Evolutionary conservation across 2,329 filamentous ascomycete species (phyloP).

Genomic region (Fonsecaea pedrosoi): DNA sequence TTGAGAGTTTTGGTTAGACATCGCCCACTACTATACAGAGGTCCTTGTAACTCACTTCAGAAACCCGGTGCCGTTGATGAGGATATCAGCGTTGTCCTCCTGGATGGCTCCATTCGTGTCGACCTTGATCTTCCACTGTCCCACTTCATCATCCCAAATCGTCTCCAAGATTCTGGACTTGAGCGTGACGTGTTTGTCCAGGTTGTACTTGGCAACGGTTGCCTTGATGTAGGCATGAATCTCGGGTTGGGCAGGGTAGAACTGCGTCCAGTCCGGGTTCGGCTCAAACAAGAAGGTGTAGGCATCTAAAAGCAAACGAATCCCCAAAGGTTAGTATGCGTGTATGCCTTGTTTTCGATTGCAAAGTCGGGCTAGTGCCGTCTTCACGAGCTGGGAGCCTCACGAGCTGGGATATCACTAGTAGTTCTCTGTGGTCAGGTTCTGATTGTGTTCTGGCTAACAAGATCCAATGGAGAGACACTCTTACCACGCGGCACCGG

Average conservation of each 20-base stretch:
- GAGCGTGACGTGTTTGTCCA: conserved; percentile 41
- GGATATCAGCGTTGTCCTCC: conserved; percentile 33
- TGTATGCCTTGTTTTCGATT: conserved; percentile 6
- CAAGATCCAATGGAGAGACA: conserved; percentile 13
- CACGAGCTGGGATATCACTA: conserved; percentile 48
- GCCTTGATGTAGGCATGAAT: conserved; percentile 42
- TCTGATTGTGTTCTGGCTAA: conserved; percentile 16
- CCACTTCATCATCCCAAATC: conserved; percentile 42
- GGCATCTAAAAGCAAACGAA: conserved; percentile 30
- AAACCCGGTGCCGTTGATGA: conserved; percentile 42
- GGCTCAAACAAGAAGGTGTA: conserved; percentile 48
- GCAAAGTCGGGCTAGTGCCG: neutral
- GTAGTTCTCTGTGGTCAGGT: conserved; percentile 13
- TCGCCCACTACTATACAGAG: conserved; percentile 9
- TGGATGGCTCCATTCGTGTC: conserved; percentile 32
- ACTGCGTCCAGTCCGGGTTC: conserved; percentile 39
- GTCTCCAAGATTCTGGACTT: conserved; percentile 40
- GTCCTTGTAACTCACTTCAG: conserved; percentile 34
- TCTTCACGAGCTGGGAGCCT: conserved; percentile 15
- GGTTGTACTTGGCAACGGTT: conserved; percentile 37
- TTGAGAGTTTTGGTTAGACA: conserved; percentile 55
- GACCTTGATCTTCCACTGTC: conserved; percentile 42
- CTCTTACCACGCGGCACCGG: conserved; percentile 46
- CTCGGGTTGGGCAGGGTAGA: conserved; percentile 40
- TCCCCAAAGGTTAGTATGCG: conserved; percentile 12